Conservation (phyloP, 2,329 filamentous ascomycete genomes). For the Arthrobotrys pseudoclavata region DNA sequence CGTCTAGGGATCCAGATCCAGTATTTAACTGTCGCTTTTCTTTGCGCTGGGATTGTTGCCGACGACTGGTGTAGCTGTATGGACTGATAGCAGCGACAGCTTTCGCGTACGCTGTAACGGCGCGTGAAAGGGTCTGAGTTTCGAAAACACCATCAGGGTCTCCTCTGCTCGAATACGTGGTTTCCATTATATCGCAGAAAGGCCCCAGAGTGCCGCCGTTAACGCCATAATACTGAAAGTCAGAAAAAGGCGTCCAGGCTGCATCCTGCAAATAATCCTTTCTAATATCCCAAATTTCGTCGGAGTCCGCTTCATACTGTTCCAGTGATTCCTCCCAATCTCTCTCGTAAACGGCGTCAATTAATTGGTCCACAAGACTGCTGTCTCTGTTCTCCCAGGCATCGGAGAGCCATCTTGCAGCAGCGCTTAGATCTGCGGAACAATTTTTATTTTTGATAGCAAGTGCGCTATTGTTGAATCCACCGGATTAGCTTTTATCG, state of each 20-base stretch:
- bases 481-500: neutral
- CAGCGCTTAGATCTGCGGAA: constrained; percentile 58
- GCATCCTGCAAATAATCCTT: constrained; percentile 53
- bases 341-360: constrained; percentile 60
- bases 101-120: constrained; percentile 48
- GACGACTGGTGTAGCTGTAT: constrained; percentile 35
- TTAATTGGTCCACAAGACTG: constrained; percentile 65
- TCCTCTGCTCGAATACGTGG: constrained; percentile 62
- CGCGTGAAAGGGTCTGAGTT: constrained; percentile 23
- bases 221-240: constrained; percentile 66
- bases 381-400: constrained; percentile 62
- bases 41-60: neutral
- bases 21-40: constrained; percentile 13
- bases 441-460: constrained; percentile 56
- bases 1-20: constrained; percentile 4
- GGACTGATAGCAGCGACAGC: constrained; percentile 47
- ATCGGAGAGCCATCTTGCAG: constrained; percentile 54
- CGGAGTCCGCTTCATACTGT: constrained; percentile 11
- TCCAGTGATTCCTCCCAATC: constrained; percentile 33
- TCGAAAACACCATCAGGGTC: constrained; percentile 55
- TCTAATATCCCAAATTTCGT: constrained; percentile 40
- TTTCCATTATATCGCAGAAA: constrained; percentile 67
- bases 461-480: constrained; percentile 26
- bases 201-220: constrained; percentile 65
- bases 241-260: constrained; percentile 63